phyloP scores from a whole-genome alignment of 2,329 filamentous ascomycete genomes.

The Colletotrichum sp. region DNA sequence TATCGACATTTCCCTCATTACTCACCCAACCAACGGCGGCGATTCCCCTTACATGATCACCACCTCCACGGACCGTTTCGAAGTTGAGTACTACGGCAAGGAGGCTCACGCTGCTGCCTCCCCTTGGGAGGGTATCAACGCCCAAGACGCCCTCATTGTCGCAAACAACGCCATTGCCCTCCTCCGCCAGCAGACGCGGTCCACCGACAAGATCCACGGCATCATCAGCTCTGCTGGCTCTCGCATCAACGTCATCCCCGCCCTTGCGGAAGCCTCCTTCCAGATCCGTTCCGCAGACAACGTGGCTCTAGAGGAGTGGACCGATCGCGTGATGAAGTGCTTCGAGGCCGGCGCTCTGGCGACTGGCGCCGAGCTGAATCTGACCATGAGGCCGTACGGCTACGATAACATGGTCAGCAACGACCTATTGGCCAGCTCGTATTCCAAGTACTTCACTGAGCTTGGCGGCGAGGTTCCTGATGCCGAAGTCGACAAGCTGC shows the following conservation, averaged over 20 bases:
- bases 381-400: conserved; percentile 33
- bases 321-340: conserved; percentile 26
- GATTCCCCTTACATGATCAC: conserved; percentile 17
- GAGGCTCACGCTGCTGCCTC: conserved; percentile 52
- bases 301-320: conserved; percentile 24
- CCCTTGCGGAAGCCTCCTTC: conserved; percentile 63
- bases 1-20: conserved; percentile 32
- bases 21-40: conserved; percentile 25
- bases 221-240: conserved; percentile 46
- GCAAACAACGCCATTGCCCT: conserved; percentile 46
- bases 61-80: conserved; percentile 19
- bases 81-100: conserved; percentile 46
- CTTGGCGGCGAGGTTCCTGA: conserved; percentile 27
- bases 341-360: conserved; percentile 34
- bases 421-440: conserved; percentile 27
- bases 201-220: conserved; percentile 54
- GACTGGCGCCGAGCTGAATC: conserved; percentile 35
- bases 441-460: conserved; percentile 26
- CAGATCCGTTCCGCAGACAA: conserved; percentile 57
- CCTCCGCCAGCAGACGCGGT: conserved; percentile 53
- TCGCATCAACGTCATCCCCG: conserved; percentile 46
- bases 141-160: conserved; percentile 51
- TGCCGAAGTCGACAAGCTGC: conserved; percentile 28
- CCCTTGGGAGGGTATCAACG: conserved; percentile 56
- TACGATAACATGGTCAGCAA: conserved; percentile 37